Conservation (phyloP, 305 asterid species). For the Withania somnifera region DNA sequence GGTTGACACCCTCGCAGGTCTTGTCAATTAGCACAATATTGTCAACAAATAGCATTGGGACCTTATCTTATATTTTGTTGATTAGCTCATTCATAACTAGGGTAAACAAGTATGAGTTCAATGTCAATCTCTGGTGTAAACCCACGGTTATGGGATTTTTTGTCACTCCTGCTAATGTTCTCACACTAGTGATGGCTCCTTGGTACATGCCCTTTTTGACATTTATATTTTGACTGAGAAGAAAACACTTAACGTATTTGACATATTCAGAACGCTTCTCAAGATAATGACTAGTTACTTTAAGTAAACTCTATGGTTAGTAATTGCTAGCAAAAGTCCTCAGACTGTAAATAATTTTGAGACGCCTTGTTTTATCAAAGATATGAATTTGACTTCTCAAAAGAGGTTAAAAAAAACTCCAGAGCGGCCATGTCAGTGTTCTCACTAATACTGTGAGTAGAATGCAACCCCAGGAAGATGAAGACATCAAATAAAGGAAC, state of each 20-base stretch:
- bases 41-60: background rate
- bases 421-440: slow-evolving; percentile 1
- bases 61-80: background rate
- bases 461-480: background rate
- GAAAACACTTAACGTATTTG: background rate
- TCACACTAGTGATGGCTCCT: background rate
- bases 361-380: background rate
- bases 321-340: background rate
- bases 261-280: background rate
- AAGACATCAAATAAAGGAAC: background rate
- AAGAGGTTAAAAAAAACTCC: background rate
- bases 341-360: background rate
- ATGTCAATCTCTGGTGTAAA: background rate
- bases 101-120: background rate
- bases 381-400: background rate
- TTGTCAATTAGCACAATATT: background rate
- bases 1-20: background rate
- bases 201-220: background rate
- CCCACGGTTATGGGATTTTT: background rate
- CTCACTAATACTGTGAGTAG: background rate
- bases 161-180: background rate
- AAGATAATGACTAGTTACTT: background rate
- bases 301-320: background rate
- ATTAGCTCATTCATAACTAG: background rate
- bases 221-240: background rate